Conservation (phyloP, 2,329 filamentous ascomycete species). For the Pseudopyrenochaeta lycopersici region DNA sequence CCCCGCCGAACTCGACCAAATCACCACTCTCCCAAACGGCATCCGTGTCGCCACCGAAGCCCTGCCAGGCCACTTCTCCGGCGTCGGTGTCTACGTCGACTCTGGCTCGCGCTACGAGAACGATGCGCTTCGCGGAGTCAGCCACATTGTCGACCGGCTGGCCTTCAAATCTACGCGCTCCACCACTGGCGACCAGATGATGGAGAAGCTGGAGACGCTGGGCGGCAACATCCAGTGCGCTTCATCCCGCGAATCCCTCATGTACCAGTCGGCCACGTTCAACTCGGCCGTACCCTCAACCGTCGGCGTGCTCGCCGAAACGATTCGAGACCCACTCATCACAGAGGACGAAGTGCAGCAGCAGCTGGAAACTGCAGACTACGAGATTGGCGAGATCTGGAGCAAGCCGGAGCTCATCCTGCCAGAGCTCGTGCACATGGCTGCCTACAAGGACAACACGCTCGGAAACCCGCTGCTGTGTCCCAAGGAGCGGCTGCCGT, state of each 20-base stretch:
- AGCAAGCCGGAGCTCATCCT: conserved; percentile 95
- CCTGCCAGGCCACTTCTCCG: conserved; percentile 91
- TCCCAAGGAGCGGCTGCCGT: conserved; percentile 79
- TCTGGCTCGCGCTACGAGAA: conserved; percentile 95
- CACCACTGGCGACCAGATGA: conserved; percentile 81
- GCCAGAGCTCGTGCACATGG: conserved; percentile 93
- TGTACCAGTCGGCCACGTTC: conserved; percentile 99
- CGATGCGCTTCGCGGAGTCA: conserved; percentile 82
- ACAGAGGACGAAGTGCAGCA: conserved; percentile 86
- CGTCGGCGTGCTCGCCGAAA: conserved; percentile 87
- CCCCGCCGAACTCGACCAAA: conserved; percentile 83
- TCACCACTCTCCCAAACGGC: conserved; percentile 91
- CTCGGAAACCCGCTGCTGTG: conserved; percentile 93
- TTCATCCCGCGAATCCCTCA: conserved; percentile 91
- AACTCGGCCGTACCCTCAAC: conserved; percentile 88
- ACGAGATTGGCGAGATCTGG: conserved; percentile 98
- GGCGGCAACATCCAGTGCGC: conserved; percentile 98
- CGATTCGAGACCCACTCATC: conserved; percentile 84
- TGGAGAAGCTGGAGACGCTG: conserved; percentile 85
- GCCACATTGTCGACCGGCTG: conserved; percentile 93
- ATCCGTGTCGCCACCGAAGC: conserved; percentile 94
- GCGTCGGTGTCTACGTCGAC: conserved; percentile 94
- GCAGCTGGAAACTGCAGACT: conserved; percentile 90
- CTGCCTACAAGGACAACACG: conserved; percentile 95
- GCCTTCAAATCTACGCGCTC: conserved; percentile 88